phyloP scores from a whole-genome alignment of 768 basidiomycete genomes.

The Hemileccinum rubropunctum region DNA sequence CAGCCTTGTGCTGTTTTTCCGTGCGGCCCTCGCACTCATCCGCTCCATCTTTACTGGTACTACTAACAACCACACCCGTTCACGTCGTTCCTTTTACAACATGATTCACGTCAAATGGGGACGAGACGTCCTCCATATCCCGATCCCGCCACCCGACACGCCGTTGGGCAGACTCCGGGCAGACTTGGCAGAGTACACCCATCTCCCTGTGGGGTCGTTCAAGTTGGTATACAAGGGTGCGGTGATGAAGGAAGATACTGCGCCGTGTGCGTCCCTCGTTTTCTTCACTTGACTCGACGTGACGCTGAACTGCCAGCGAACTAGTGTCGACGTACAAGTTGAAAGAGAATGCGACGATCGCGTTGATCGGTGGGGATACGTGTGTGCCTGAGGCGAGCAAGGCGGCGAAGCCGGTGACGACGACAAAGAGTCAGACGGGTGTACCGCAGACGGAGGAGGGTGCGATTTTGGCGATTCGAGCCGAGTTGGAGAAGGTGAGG shows the following conservation, averaged over 20 bases:
- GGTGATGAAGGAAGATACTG: slow-evolving; percentile 80
- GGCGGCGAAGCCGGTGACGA: slow-evolving; percentile 20
- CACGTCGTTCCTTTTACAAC: slow-evolving; percentile 21
- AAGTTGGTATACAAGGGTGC: slow-evolving; percentile 90
- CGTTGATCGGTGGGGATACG: slow-evolving; percentile 56
- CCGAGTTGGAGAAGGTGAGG: slow-evolving; percentile 49
- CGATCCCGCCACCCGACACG: slow-evolving; percentile 56
- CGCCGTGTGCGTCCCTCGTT: slow-evolving; percentile 49
- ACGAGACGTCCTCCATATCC: slow-evolving; percentile 47
- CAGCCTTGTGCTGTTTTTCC: slow-evolving; percentile 35
- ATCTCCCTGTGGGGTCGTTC: slow-evolving; percentile 66
- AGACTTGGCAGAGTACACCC: slow-evolving; percentile 70
- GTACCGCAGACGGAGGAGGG: slow-evolving; percentile 38
- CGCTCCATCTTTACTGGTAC: slow-evolving; percentile 4
- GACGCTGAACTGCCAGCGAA: no score
- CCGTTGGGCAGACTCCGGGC: slow-evolving; percentile 56
- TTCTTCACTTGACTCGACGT: neutral
- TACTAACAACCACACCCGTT: neutral
- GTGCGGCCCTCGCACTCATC: slow-evolving; percentile 23
- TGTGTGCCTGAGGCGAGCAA: slow-evolving; percentile 20
- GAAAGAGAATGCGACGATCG: slow-evolving; percentile 63
- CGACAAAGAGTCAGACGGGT: slow-evolving; percentile 15
- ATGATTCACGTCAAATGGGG: slow-evolving; percentile 51
- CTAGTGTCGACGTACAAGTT: slow-evolving; percentile 76
- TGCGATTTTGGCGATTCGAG: slow-evolving; percentile 34